Evolutionary conservation across 176 grass and related monocot genomes (phyloP).

Genomic region (Hordeum vulgare): MorexV3_pseudomolecules_assembly NC_058523.1:148965727-148966226

Average conservation of each 20-base stretch:
- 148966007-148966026: not conserved
- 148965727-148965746: not conserved
- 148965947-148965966: not conserved
- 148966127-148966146: not conserved
- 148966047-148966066: not conserved
- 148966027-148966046: not conserved
- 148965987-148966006: not conserved
- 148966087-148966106: not conserved
- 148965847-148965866: not conserved
- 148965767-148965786: not conserved
- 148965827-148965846: not conserved
- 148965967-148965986: not conserved
- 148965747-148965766: not conserved
- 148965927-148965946: not conserved
- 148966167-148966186: no score
- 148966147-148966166: not conserved
- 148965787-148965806: not conserved
- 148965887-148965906: not conserved
- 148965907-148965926: not conserved
- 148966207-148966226: no score
- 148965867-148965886: not conserved
- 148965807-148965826: not conserved
- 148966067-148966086: not conserved
- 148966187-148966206: no score
- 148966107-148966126: not conserved